Evolutionary conservation across 2,329 filamentous ascomycete genomes (phyloP).

Genomic region (Aspergillus tanneri): DNA sequence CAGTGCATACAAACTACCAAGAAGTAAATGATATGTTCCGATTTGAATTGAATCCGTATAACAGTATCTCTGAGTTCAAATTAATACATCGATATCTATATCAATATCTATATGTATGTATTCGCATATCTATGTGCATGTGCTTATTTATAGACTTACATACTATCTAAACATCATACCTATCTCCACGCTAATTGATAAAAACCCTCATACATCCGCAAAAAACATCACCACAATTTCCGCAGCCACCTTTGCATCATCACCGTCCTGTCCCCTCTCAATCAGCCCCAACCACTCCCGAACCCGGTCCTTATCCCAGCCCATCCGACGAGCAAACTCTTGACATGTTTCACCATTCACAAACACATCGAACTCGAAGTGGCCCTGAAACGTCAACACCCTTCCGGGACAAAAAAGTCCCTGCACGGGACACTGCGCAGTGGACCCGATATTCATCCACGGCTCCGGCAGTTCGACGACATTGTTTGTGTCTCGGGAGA

Average conservation of each 20-base stretch:
- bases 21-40: too few species aligned
- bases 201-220: constrained; percentile 4
- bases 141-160: too few species aligned
- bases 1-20: too few species aligned
- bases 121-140: not conserved
- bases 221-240: constrained; percentile 36
- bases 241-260: constrained; percentile 35
- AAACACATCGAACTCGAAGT: constrained; percentile 34
- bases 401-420: constrained; percentile 30
- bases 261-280: constrained; percentile 17
- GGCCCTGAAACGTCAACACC: constrained; percentile 34
- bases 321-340: constrained; percentile 24
- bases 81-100: too few species aligned
- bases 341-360: constrained; percentile 25
- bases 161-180: too few species aligned
- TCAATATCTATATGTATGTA: not conserved
- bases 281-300: constrained; percentile 4
- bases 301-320: constrained; percentile 20
- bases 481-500: not conserved
- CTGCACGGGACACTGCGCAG: constrained; percentile 28
- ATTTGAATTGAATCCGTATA: too few species aligned
- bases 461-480: constrained; percentile 21
- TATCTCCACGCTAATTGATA: too few species aligned
- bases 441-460: constrained; percentile 33
- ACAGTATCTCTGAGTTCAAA: too few species aligned